A percentile compares a stretch with the other conserved stretches of the same genome.
Evolutionary conservation across 2,329 filamentous ascomycete species (phyloP).

Genomic region (Pseudocercospora cruenta): DNA sequence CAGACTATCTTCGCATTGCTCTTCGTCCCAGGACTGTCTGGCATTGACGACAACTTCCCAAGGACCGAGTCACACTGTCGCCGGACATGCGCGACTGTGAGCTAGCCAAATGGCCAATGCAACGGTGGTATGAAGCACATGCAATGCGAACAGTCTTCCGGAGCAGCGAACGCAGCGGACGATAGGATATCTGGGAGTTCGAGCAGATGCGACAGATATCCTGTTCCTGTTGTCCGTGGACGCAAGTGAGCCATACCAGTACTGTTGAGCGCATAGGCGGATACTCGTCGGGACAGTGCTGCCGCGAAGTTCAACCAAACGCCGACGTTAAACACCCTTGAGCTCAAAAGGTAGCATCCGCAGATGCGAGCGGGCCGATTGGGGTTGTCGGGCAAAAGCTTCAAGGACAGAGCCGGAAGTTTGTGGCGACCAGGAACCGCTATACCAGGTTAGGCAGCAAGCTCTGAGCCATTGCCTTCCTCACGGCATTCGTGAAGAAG

Average conservation of each 20-base stretch:
- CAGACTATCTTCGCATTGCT: neutral
- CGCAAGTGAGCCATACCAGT: neutral
- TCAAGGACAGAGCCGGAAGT: constrained; percentile 2
- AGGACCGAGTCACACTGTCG: neutral
- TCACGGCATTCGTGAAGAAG: constrained; percentile 2
- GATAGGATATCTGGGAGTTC: neutral
- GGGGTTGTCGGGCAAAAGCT: neutral
- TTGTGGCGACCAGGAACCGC: constrained; percentile 15
- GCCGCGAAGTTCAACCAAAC: neutral
- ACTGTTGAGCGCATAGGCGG: neutral
- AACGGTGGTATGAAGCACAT: neutral
- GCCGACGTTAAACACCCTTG: neutral
- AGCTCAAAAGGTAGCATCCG: constrained; percentile 11
- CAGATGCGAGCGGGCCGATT: constrained; percentile 4
- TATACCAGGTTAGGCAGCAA: constrained; percentile 5
- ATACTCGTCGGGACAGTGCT: neutral
- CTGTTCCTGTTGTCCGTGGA: neutral
- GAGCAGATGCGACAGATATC: neutral
- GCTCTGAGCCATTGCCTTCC: constrained; percentile 13
- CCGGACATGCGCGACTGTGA: neutral
- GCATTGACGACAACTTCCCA: neutral
- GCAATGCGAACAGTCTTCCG: neutral
- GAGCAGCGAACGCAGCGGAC: neutral
- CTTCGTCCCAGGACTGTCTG: neutral
- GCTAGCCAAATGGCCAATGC: neutral